These are phyloP conservation scores for Boechera retrofracta DNA, from an alignment of 345 rosid genomes.

Conservation along the genomic window DNA sequence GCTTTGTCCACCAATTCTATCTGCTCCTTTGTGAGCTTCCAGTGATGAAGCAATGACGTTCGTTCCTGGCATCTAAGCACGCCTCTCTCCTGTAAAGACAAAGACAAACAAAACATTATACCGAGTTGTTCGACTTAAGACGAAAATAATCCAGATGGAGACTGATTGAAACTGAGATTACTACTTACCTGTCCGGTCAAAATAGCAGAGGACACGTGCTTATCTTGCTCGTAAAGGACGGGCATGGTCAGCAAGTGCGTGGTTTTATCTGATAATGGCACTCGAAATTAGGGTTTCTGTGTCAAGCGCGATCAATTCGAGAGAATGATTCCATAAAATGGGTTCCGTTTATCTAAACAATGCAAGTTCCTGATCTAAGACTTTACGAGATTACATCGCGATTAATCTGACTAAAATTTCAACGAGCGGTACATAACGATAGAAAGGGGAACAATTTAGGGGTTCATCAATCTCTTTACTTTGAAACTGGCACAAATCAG, in stretches of 20 bases:
- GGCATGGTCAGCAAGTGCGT: slow-evolving; percentile 30
- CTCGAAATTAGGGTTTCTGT: slow-evolving; percentile 31
- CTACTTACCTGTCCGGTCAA: slow-evolving; percentile 53
- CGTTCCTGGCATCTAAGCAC: slow-evolving; percentile 80
- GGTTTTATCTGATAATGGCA: slow-evolving; percentile 28
- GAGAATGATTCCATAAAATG: not conserved
- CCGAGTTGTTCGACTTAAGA: slow-evolving; percentile 7
- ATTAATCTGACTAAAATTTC: not conserved
- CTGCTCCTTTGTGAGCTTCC: slow-evolving; percentile 69
- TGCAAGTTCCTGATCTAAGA: not conserved
- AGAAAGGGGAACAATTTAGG: slow-evolving; percentile 21
- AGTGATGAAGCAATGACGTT: slow-evolving; percentile 72
- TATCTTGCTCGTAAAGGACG: slow-evolving; percentile 66
- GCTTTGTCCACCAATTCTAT: slow-evolving; percentile 66
- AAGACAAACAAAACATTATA: not conserved
- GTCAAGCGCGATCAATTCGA: slow-evolving; percentile 7
- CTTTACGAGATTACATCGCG: not conserved
- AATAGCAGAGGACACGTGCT: slow-evolving; percentile 62
- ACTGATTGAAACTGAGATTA: slow-evolving; percentile 5
- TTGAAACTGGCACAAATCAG: slow-evolving; percentile 3
- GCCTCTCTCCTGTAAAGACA: slow-evolving; percentile 60
- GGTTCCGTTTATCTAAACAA: slow-evolving; percentile 4
- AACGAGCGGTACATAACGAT: not conserved
- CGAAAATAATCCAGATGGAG: not conserved
- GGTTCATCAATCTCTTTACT: slow-evolving; percentile 32